phyloP scores from a whole-genome alignment of 148 eudicot genomes.

The Vaccinium myrtillus region DNA sequence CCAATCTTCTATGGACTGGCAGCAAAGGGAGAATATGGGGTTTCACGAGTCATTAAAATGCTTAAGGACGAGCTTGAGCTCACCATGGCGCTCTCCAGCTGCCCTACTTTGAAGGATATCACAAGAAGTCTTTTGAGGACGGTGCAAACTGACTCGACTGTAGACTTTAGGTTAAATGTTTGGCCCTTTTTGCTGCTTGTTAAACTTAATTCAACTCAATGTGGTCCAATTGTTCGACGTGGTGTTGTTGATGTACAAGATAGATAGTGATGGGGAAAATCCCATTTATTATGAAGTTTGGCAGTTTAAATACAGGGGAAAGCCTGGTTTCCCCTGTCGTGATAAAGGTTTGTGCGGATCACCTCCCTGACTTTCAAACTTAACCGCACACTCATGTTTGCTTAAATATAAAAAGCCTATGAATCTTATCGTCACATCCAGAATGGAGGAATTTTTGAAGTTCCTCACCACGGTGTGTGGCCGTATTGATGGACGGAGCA shows the following conservation, averaged over 20 bases:
- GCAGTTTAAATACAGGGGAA: not conserved
- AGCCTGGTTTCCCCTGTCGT: no score
- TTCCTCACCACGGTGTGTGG: not conserved
- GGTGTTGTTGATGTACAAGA: not conserved
- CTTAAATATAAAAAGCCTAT: not conserved
- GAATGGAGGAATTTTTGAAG: not conserved
- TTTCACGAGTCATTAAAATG: slow-evolving; percentile 55
- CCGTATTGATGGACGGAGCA: no score
- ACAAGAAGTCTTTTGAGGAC: slow-evolving; percentile 51
- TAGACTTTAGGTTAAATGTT: slow-evolving; percentile 29
- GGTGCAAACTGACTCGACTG: slow-evolving; percentile 29
- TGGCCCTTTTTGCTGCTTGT: not conserved
- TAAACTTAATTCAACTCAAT: not conserved
- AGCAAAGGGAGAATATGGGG: slow-evolving; percentile 70
- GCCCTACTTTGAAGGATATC: slow-evolving; percentile 58
- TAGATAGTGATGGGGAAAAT: not conserved
- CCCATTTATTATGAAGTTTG: not conserved
- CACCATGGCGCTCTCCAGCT: slow-evolving; percentile 76
- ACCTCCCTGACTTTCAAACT: no score
- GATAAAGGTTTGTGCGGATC: no score
- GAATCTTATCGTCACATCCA: not conserved
- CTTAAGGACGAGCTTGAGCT: slow-evolving; percentile 72
- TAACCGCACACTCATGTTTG: no score
- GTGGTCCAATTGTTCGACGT: not conserved
- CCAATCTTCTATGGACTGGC: slow-evolving; percentile 72